These are phyloP conservation scores for Citrus hindsii DNA, from an alignment of 345 rosid species.

Conservation along the genomic window DNA sequence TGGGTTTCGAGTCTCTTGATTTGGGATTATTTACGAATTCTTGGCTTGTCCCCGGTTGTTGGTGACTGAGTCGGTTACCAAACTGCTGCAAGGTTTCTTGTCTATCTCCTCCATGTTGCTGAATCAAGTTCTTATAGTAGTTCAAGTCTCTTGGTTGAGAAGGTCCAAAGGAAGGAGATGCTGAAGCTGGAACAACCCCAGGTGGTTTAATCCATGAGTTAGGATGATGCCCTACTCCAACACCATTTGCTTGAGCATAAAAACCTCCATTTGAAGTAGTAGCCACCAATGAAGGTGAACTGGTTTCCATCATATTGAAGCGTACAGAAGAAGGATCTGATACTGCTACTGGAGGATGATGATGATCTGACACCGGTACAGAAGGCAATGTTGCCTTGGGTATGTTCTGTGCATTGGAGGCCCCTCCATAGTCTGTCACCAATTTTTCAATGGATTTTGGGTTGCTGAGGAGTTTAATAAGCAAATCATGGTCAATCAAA, in stretches of 20 bases:
- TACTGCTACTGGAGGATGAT: constrained; percentile 14
- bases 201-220: constrained; percentile 29
- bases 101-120: constrained; percentile 96
- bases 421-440: constrained; percentile 47
- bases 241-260: constrained; percentile 44
- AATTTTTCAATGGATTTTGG: constrained; percentile 76
- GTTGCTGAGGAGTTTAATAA: constrained; percentile 72
- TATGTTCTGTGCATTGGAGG: constrained; percentile 34
- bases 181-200: constrained; percentile 28
- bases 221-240: constrained; percentile 23
- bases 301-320: constrained; percentile 39
- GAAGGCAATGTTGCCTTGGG: constrained; percentile 22
- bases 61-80: constrained; percentile 39
- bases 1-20: constrained; percentile 58
- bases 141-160: constrained; percentile 62
- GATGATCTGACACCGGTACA: constrained; percentile 17
- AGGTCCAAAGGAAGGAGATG: constrained; percentile 35
- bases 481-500: constrained; percentile 77
- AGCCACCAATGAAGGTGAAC: constrained; percentile 25
- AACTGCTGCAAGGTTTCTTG: constrained; percentile 57
- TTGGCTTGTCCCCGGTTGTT: constrained; percentile 33
- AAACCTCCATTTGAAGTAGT: constrained; percentile 44
- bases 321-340: constrained; percentile 35
- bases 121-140: constrained; percentile 92
- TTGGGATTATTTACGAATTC: constrained; percentile 55